Evolutionary conservation across 352 stramenopile genomes (phyloP).

Genomic region (Phytophthora pluvialis): DNA sequence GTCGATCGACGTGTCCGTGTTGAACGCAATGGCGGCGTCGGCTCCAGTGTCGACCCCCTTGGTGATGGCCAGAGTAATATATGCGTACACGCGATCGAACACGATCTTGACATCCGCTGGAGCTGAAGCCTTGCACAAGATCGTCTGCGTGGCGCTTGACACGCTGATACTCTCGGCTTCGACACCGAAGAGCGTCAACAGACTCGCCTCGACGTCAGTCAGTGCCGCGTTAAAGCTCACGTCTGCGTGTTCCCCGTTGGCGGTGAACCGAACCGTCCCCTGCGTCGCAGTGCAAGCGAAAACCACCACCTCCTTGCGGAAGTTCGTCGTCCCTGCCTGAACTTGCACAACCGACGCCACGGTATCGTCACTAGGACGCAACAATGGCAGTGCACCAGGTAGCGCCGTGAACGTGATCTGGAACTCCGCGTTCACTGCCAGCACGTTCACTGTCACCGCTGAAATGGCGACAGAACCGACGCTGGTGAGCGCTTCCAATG

Average conservation of each 20-base stretch:
- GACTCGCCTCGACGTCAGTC: conserved; percentile 38
- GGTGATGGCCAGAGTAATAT: conserved; percentile 44
- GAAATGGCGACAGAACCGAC: conserved; percentile 57
- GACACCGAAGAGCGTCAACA: conserved; percentile 57
- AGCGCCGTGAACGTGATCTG: conserved; percentile 64
- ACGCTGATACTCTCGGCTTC: conserved; percentile 70
- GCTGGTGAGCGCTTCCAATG: conserved; percentile 47
- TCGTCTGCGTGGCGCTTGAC: conserved; percentile 40
- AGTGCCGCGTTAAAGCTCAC: conserved; percentile 41
- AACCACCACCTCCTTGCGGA: conserved; percentile 69
- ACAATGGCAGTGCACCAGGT: conserved; percentile 52
- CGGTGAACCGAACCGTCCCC: conserved; percentile 45
- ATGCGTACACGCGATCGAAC: conserved; percentile 69
- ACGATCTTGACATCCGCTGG: conserved; percentile 54
- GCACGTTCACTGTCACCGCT: conserved; percentile 19
- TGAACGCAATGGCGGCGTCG: conserved; percentile 17
- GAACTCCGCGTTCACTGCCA: conserved; percentile 37
- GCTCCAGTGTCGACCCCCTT: conserved; percentile 23
- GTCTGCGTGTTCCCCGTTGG: conserved; percentile 17
- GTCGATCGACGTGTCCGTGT: conserved; percentile 49
- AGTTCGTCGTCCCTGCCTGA: conserved; percentile 54
- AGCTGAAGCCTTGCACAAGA: conserved; percentile 46
- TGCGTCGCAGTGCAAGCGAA: conserved; percentile 53
- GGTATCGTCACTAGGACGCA: conserved; percentile 24
- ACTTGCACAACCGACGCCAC: conserved; percentile 40